phyloP scores from a whole-genome alignment of 805 yeast species.

The Saturnispora gosingensis region DNA sequence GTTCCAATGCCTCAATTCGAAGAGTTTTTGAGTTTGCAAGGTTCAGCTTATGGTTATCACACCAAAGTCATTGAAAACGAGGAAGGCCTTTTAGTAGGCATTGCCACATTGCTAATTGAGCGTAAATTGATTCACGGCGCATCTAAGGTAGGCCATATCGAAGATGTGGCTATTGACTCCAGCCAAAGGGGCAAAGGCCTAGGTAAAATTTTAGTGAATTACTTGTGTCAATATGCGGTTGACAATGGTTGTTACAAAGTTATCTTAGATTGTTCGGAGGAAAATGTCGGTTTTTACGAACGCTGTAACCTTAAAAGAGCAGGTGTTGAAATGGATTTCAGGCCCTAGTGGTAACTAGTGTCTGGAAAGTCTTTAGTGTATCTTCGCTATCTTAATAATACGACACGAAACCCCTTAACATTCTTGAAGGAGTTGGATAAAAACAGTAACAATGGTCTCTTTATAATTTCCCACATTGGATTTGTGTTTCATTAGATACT shows the following conservation, averaged over 20 bases:
- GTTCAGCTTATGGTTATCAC: constrained; percentile 42
- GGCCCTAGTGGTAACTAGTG: constrained; percentile 17
- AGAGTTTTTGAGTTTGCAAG: constrained; percentile 52
- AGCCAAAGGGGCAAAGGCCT: constrained; percentile 76
- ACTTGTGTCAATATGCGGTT: constrained; percentile 51
- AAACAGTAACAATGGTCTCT: too few species aligned
- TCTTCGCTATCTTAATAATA: neutral
- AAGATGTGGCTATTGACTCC: constrained; percentile 76
- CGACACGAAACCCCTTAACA: neutral
- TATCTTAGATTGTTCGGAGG: constrained; percentile 79
- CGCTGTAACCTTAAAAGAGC: constrained; percentile 70
- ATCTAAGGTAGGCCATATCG: constrained; percentile 87
- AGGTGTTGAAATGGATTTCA: constrained; percentile 60
- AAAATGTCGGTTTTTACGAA: constrained; percentile 76
- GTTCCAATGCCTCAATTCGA: constrained; percentile 43
- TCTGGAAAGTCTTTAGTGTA: neutral
- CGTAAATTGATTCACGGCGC: constrained; percentile 74
- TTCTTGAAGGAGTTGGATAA: too few species aligned
- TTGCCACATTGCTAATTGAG: constrained; percentile 77
- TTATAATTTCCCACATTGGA: too few species aligned
- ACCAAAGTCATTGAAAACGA: constrained; percentile 58
- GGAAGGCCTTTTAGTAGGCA: constrained; percentile 55
- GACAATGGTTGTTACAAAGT: constrained; percentile 73
- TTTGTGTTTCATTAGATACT: too few species aligned
- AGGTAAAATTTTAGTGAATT: constrained; percentile 58